Evolutionary conservation across 1,139 yeast species (phyloP).

Genomic region (Kazachstania sp.): DNA sequence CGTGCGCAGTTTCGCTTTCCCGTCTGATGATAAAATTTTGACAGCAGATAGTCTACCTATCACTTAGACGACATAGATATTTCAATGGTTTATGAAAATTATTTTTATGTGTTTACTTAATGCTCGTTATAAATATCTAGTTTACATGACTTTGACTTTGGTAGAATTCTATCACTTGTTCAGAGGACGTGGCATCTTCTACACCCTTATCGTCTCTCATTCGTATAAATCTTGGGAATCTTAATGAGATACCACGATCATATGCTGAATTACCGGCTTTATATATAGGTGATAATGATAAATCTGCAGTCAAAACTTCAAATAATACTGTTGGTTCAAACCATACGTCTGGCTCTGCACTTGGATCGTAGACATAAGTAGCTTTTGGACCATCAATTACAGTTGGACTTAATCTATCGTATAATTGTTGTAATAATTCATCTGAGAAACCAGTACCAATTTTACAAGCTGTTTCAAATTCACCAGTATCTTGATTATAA

Average conservation of each 20-base stretch:
- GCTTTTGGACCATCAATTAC: slow-evolving; percentile 62
- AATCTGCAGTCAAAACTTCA: slow-evolving; percentile 91
- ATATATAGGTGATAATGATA: slow-evolving; percentile 85
- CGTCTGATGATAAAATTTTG: no score
- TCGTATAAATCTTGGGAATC: slow-evolving; percentile 86
- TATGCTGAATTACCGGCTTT: slow-evolving; percentile 74
- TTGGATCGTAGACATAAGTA: slow-evolving; percentile 61
- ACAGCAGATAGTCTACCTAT: no score
- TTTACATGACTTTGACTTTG: slow-evolving; percentile 52
- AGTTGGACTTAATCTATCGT: slow-evolving; percentile 56
- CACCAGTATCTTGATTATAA: slow-evolving; percentile 83
- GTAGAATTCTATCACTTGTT: slow-evolving; percentile 85
- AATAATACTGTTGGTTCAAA: slow-evolving; percentile 81
- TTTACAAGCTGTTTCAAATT: slow-evolving; percentile 89
- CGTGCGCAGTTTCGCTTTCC: background rate
- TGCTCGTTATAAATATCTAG: background rate
- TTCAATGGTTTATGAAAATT: no score
- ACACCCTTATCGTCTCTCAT: slow-evolving; percentile 80
- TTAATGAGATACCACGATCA: slow-evolving; percentile 80
- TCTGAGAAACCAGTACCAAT: slow-evolving; percentile 97
- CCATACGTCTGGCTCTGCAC: slow-evolving; percentile 89
- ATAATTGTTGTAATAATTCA: slow-evolving; percentile 56
- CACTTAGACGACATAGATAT: no score
- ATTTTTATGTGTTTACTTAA: background rate
- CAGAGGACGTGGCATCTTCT: slow-evolving; percentile 85